phyloP scores from a whole-genome alignment of 805 yeast genomes.

The Debaryomyces hansenii region DNA sequence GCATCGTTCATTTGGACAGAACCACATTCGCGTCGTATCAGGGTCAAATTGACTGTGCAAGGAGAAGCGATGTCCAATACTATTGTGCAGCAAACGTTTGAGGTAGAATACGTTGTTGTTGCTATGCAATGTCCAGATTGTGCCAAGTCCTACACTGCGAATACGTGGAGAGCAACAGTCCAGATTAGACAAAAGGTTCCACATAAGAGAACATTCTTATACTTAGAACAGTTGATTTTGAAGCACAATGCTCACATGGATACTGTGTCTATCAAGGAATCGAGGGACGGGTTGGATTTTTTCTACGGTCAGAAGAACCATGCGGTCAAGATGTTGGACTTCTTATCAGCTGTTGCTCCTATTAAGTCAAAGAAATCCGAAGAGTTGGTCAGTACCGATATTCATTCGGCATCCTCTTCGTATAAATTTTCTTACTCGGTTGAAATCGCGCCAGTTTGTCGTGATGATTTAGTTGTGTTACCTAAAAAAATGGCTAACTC shows the following conservation, averaged over 20 bases:
- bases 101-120: slow-evolving; percentile 88
- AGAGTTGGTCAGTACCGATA: slow-evolving; percentile 89
- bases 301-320: slow-evolving; percentile 86
- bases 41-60: slow-evolving; percentile 89
- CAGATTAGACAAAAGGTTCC: slow-evolving; percentile 97
- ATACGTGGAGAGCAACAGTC: slow-evolving; percentile 97
- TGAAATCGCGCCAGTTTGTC: slow-evolving; percentile 94
- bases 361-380: slow-evolving; percentile 79
- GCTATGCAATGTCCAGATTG: slow-evolving; percentile 99
- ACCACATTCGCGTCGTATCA: slow-evolving; percentile 95
- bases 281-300: slow-evolving; percentile 93
- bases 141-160: slow-evolving; percentile 94
- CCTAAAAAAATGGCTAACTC: slow-evolving; percentile 85
- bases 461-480: slow-evolving; percentile 90
- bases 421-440: slow-evolving; percentile 91
- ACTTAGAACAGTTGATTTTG: slow-evolving; percentile 91
- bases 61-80: slow-evolving; percentile 95
- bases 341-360: slow-evolving; percentile 82
- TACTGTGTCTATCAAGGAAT: slow-evolving; percentile 89
- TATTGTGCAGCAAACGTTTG: slow-evolving; percentile 90
- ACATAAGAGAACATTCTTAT: slow-evolving; percentile 94
- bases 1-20: slow-evolving; percentile 98
- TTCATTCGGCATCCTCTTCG: slow-evolving; percentile 82
- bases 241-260: slow-evolving; percentile 91
- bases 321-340: slow-evolving; percentile 92